These are phyloP conservation scores for Coemansia sp. DNA, from an alignment of 192 early-diverging fungal genomes.

Conservation along the genomic window DNA sequence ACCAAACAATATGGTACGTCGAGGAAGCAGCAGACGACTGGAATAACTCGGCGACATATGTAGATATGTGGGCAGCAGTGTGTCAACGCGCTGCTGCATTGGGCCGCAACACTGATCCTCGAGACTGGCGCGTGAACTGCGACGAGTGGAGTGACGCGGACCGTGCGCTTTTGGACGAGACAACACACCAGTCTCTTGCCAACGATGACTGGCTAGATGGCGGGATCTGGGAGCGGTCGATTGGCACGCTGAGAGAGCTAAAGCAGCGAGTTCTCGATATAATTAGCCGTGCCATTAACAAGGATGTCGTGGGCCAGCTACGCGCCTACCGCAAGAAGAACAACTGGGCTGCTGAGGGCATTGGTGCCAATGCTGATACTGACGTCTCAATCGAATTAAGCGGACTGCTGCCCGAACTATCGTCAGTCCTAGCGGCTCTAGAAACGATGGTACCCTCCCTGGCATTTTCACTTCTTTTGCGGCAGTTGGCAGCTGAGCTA, in stretches of 20 bases:
- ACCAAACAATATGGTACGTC: conserved; percentile 50
- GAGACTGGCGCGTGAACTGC: conserved; percentile 49
- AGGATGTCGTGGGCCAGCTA: conserved; percentile 35
- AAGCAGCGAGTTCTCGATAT: conserved; percentile 37
- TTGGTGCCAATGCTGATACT: background rate
- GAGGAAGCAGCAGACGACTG: conserved; percentile 51
- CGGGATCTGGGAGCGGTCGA: conserved; percentile 48
- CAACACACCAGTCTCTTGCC: background rate
- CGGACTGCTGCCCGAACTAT: conserved; percentile 27
- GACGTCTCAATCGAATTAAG: conserved; percentile 31
- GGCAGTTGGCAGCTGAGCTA: conserved; percentile 32
- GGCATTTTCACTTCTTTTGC: conserved; percentile 26
- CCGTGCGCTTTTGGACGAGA: conserved; percentile 24
- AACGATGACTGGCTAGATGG: conserved; percentile 42
- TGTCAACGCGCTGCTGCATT: conserved; percentile 28
- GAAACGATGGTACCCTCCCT: conserved; percentile 23
- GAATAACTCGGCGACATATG: conserved; percentile 43
- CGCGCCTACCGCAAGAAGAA: conserved; percentile 50
- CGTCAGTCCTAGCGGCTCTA: conserved; percentile 18
- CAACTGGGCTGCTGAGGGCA: conserved; percentile 17
- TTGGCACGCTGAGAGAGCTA: conserved; percentile 31
- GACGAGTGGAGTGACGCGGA: conserved; percentile 36
- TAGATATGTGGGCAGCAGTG: conserved; percentile 49
- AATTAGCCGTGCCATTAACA: conserved; percentile 39
- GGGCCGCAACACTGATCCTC: conserved; percentile 23